Evolutionary conservation across 371 early-diverging fungal genomes (phyloP), one percentile per base, ranked within the genome.

Genomic region (Mucor velutinosus): DNA sequence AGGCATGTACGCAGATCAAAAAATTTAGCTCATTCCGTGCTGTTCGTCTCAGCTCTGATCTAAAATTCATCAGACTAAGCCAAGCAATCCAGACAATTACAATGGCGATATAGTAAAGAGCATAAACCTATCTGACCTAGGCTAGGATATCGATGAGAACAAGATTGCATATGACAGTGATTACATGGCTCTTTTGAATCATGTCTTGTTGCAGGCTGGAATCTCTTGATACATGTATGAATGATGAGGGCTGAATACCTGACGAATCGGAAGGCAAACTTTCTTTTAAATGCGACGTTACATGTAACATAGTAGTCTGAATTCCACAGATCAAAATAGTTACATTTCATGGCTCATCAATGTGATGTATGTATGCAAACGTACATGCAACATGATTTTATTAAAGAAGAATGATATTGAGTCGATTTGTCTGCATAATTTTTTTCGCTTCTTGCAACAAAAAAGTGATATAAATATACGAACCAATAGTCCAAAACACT

Each of bases 251-350:
- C 25, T 51, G 51, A 12, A 51, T 51, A 11, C 51, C 51, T 51
- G 51, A 25, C 51, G 51, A 51, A 51, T 51, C 51, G 51, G 51
- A 25, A 25, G 7, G 14, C 19, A 4, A 51, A 51, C 51, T 51
- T 51, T 25, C 51, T 51, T 51, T 51, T 51, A 51, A 51, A 51
- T 51, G 51, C 51, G 51, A 51, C 51, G 51, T 51, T 51, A 51
- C 51, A 51, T 51, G 51, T 51, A 23, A 51, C 51, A 51, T 51
- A 12, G 19, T 47, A 21, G 51, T 51, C 51, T 51, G 51, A 51
- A 51, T 51, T 51, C 51, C 51, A 51, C 25, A 51, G 51, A 51
- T 51, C 51, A 51, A 51, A 51, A 51, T 51, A 51, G 51, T 51
- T 51, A 51, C 51, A 51, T 51, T 51, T 51, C 51, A 51, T 51